Evolutionary conservation across 2,329 filamentous ascomycete genomes (phyloP).

Genomic region (Fusarium redolens): DNA sequence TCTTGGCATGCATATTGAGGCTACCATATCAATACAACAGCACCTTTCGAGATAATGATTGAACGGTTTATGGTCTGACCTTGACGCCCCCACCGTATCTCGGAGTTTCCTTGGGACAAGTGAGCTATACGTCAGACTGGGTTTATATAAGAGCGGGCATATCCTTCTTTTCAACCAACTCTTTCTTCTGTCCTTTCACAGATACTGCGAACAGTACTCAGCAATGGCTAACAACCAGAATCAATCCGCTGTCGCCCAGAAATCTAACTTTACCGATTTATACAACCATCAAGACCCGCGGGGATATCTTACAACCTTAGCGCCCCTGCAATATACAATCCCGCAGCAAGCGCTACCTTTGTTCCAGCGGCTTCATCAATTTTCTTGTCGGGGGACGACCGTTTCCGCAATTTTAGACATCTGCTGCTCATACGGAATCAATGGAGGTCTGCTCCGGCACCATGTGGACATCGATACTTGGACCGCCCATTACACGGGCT

Average conservation of each 20-base stretch:
- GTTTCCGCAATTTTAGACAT: not conserved
- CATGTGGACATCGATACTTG: not conserved
- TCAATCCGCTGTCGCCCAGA: not conserved
- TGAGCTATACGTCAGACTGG: too few relatives aligned
- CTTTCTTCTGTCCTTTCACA: not conserved
- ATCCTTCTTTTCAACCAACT: accelerated
- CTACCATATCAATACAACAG: not conserved
- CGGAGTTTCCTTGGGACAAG: not conserved
- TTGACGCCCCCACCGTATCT: not conserved
- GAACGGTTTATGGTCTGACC: not conserved
- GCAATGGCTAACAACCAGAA: not conserved
- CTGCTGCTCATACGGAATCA: not conserved
- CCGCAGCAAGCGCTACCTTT: not conserved
- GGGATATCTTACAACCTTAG: not conserved
- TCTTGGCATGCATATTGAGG: not conserved
- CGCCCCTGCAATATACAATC: not conserved
- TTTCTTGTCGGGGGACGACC: accelerated
- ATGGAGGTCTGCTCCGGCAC: not conserved
- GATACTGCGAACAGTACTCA: too few relatives aligned
- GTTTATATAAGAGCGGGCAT: not conserved
- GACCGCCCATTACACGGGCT: not conserved
- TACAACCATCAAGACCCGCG: not conserved
- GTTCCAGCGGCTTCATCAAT: not conserved
- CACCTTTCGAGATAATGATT: not conserved
- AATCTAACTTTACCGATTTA: not conserved